Conservation (phyloP, 352 stramenopile species). For the Thraustochytrium striatum region DNA sequence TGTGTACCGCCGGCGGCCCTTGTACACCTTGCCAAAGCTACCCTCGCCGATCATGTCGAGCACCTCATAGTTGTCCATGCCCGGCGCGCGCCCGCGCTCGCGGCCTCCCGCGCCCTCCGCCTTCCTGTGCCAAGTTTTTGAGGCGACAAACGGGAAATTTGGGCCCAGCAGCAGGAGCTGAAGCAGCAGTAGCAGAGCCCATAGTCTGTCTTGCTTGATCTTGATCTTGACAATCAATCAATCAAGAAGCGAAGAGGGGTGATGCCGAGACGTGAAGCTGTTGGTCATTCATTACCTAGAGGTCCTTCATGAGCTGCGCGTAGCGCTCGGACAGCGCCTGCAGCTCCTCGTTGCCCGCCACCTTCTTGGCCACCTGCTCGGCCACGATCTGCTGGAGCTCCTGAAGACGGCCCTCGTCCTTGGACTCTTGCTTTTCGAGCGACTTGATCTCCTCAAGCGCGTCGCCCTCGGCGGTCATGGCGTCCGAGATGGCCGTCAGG, state of each 20-base stretch:
- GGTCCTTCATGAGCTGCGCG: conserved; percentile 21
- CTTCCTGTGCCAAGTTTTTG: no score
- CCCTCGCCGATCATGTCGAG: conserved; percentile 83
- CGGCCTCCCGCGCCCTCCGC: no score
- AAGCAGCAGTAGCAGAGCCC: no score
- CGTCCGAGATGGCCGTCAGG: conserved; percentile 66
- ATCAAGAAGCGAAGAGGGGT: no score
- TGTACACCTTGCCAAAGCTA: conserved; percentile 58
- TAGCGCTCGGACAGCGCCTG: conserved; percentile 46
- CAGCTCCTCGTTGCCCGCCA: conserved; percentile 37
- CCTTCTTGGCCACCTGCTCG: neutral
- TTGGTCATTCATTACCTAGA: conserved; percentile 3
- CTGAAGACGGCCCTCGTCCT: neutral
- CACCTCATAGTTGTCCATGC: conserved; percentile 88
- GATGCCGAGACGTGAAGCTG: no score
- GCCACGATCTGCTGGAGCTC: neutral
- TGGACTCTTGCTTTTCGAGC: neutral
- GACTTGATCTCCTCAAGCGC: neutral
- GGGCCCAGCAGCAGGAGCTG: no score
- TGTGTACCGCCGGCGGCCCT: conserved; percentile 59
- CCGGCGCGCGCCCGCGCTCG: no score
- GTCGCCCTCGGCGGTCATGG: conserved; percentile 64
- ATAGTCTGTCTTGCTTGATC: no score
- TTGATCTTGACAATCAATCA: no score
- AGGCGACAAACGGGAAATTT: no score